Conservation (phyloP, 805 yeast genomes). For the Candida methanosorbosa region DNA sequence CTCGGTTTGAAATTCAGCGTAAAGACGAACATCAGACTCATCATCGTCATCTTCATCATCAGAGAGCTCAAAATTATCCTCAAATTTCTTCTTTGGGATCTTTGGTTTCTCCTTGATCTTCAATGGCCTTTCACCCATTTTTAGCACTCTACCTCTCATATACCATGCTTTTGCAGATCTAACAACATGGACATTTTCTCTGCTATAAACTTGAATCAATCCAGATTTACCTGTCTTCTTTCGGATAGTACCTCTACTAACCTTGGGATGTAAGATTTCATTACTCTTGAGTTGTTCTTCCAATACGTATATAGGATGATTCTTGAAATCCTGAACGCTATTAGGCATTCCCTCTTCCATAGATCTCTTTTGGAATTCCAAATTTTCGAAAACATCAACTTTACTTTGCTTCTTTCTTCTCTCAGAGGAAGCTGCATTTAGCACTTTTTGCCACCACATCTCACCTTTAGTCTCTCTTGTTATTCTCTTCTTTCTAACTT, state of each 20-base stretch:
- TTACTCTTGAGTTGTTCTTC: constrained; percentile 66
- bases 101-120: constrained; percentile 28
- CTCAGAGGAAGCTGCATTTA: constrained; percentile 24
- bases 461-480: constrained; percentile 47
- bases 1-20: constrained; percentile 74
- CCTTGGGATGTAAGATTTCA: constrained; percentile 64
- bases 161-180: constrained; percentile 84
- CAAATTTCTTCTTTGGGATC: constrained; percentile 13
- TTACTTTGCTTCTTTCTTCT: constrained; percentile 15
- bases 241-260: constrained; percentile 66
- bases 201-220: constrained; percentile 54
- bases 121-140: constrained; percentile 60
- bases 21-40: constrained; percentile 51
- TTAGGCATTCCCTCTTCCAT: constrained; percentile 82
- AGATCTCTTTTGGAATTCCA: constrained; percentile 54
- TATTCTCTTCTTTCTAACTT: constrained; percentile 65
- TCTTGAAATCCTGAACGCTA: constrained; percentile 70
- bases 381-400: constrained; percentile 46
- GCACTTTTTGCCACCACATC: constrained; percentile 50
- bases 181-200: constrained; percentile 54
- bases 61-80: constrained; percentile 16
- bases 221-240: constrained; percentile 30
- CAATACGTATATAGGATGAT: constrained; percentile 79
- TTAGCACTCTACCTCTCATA: constrained; percentile 66
- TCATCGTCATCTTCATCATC: constrained; percentile 35